Percentiles rank a stretch among this genome's conserved stretches.
Evolutionary conservation across 2,329 filamentous ascomycete species (phyloP).

Genomic region (Botrytis byssoidea): DNA sequence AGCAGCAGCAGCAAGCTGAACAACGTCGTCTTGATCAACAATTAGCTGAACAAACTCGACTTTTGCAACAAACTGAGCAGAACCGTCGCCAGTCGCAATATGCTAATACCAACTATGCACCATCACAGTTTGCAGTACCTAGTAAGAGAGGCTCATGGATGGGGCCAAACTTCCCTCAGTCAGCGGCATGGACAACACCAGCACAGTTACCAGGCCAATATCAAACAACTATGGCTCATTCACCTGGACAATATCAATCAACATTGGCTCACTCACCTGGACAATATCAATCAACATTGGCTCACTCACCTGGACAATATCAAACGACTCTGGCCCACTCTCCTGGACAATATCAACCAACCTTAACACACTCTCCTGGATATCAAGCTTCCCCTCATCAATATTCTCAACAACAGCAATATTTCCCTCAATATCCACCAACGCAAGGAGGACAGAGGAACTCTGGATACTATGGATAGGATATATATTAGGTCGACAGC

Average conservation of each 20-base stretch:
- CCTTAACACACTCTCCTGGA: slow-evolving; percentile 11
- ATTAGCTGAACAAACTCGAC: slow-evolving; percentile 53
- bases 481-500: background rate
- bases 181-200: slow-evolving; percentile 40
- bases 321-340: slow-evolving; percentile 7
- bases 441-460: slow-evolving; percentile 26
- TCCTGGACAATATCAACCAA: slow-evolving; percentile 9
- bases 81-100: slow-evolving; percentile 31
- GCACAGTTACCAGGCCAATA: background rate
- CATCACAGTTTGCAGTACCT: slow-evolving; percentile 32
- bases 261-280: background rate
- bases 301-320: background rate
- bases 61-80: slow-evolving; percentile 35
- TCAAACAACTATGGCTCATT: background rate
- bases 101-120: slow-evolving; percentile 31
- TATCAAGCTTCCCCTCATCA: slow-evolving; percentile 25
- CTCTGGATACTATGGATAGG: slow-evolving; percentile 27
- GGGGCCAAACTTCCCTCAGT: slow-evolving; percentile 39
- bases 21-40: slow-evolving; percentile 58
- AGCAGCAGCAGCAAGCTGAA: slow-evolving; percentile 20
- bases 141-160: slow-evolving; percentile 38
- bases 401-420: slow-evolving; percentile 26
- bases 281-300: background rate
- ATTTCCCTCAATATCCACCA: slow-evolving; percentile 25
- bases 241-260: background rate